Evolutionary conservation across 495 filamentous ascomycete genomes (phyloP).

Genomic region (Pseudoneurospora amorphoporcata): DNA sequence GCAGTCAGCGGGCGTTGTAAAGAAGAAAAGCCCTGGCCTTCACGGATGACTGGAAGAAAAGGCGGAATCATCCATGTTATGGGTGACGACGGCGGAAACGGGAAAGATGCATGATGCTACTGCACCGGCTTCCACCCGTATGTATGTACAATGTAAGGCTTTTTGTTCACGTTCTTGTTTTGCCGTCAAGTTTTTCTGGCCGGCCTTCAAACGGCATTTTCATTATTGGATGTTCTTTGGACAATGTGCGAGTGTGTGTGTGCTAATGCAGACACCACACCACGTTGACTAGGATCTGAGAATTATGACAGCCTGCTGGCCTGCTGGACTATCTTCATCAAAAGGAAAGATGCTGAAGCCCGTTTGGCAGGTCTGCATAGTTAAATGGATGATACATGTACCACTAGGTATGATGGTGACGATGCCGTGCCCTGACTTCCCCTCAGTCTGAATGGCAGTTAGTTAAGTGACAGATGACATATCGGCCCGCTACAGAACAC

Average conservation of each 20-base stretch:
- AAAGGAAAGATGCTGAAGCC: not conserved
- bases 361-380: not conserved
- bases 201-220: not conserved
- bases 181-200: not conserved
- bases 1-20: not conserved
- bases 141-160: not conserved
- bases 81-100: slow-evolving; percentile 7
- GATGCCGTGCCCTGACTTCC: not conserved
- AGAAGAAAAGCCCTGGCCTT: not conserved
- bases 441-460: not conserved
- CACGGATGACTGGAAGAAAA: not conserved
- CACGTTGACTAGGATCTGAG: not conserved
- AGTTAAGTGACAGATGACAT: not conserved
- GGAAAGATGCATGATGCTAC: slow-evolving; percentile 18
- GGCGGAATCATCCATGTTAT: not conserved
- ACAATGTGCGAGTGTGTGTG: slow-evolving; percentile 9
- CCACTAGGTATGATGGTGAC: not conserved
- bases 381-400: too few relatives aligned
- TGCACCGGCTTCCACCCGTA: slow-evolving; percentile 12
- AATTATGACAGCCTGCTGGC: not conserved
- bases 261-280: slow-evolving; percentile 3
- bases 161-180: not conserved
- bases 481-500: not conserved
- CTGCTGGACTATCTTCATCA: not conserved
- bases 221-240: not conserved